Conservation (phyloP, 495 filamentous ascomycete species). For the Margaritispora aquatica region DNA sequence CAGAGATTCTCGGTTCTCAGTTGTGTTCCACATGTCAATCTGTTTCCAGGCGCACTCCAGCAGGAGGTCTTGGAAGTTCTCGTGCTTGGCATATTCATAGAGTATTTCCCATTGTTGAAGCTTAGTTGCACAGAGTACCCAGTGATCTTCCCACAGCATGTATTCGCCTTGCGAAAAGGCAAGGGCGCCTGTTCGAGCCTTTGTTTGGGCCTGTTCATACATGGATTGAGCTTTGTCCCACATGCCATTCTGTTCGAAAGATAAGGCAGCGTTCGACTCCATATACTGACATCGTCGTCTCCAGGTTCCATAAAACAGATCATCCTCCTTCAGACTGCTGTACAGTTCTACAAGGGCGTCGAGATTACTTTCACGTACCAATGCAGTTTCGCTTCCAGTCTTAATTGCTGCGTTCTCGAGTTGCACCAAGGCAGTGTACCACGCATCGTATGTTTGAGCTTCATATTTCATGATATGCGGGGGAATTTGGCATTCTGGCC, state of each 20-base stretch:
- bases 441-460: constrained; percentile 84
- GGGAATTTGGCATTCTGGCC: constrained; percentile 83
- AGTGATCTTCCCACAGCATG: constrained; percentile 99
- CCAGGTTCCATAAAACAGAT: constrained; percentile 98
- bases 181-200: constrained; percentile 84
- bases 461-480: constrained; percentile 93
- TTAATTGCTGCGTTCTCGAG: constrained; percentile 79
- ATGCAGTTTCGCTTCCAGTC: constrained; percentile 75
- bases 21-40: constrained; percentile 84
- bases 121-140: constrained; percentile 95
- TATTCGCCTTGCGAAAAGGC: constrained; percentile 97
- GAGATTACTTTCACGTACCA: constrained; percentile 84
- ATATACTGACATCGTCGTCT: constrained; percentile 89
- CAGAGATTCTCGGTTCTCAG: constrained; percentile 78
- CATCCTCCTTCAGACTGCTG: constrained; percentile 81
- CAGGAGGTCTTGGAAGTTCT: constrained; percentile 96
- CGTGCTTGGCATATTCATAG: constrained; percentile 96
- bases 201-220: constrained; percentile 95
- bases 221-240: constrained; percentile 97
- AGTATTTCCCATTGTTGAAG: constrained; percentile 98
- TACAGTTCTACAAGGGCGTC: constrained; percentile 93
- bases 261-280: constrained; percentile 92
- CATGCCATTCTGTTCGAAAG: constrained; percentile 98
- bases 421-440: constrained; percentile 83
- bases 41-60: constrained; percentile 92